These are phyloP conservation scores for Parastagonospora avenae DNA, from an alignment of 2,329 filamentous ascomycete species.

Conservation along the genomic window DNA sequence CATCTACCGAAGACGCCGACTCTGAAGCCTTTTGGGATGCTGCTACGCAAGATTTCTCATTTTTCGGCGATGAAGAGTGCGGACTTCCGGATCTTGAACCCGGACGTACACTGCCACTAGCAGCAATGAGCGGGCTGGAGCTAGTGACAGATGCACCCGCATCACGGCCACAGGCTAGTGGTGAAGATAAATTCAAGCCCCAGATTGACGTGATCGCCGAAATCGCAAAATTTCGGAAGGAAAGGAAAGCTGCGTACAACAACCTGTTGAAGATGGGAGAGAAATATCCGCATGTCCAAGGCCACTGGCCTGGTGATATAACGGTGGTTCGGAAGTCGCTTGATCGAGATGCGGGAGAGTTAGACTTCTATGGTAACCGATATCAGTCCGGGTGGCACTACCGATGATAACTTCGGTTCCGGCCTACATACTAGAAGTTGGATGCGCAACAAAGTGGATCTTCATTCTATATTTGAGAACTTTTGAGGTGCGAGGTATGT, in stretches of 20 bases:
- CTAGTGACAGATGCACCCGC: conserved; percentile 24
- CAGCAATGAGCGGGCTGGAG: conserved; percentile 53
- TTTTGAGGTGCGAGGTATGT: too few relatives aligned
- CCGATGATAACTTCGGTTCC: conserved; percentile 36
- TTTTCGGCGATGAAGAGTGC: conserved; percentile 64
- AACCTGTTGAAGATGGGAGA: conserved; percentile 35
- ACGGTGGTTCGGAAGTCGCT: conserved; percentile 58
- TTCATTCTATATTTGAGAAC: too few relatives aligned
- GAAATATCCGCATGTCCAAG: conserved; percentile 53
- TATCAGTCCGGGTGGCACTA: conserved; percentile 60
- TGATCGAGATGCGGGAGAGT: conserved; percentile 48
- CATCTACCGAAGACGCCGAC: conserved; percentile 64
- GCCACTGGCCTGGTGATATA: conserved; percentile 65
- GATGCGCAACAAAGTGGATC: too few relatives aligned
- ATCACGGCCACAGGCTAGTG: conserved; percentile 7
- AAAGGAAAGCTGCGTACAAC: conserved; percentile 58
- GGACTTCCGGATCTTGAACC: conserved; percentile 54
- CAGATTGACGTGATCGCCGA: conserved; percentile 58
- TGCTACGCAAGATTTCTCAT: conserved; percentile 64
- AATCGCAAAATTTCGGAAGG: conserved; percentile 59
- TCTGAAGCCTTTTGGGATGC: conserved; percentile 65
- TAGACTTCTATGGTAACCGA: conserved; percentile 59
- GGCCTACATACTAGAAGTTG: too few relatives aligned
- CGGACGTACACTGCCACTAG: conserved; percentile 52
- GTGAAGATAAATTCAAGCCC: conserved; percentile 14